These are phyloP conservation scores for Erodium maritimum DNA, from an alignment of 345 rosid species.

Conservation along the genomic window DNA sequence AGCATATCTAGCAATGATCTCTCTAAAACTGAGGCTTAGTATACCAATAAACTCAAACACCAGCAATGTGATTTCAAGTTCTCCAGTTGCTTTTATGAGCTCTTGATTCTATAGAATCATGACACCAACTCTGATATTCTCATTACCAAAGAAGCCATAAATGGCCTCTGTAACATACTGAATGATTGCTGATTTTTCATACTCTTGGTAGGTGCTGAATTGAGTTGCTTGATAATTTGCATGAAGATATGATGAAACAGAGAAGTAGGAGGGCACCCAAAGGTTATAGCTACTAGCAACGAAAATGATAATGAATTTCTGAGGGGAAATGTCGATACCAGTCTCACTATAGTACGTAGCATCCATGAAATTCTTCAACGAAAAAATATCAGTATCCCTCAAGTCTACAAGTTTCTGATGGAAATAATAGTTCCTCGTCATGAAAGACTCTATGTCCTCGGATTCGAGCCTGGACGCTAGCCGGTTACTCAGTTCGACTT, in stretches of 20 bases:
- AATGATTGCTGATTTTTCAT: conserved; percentile 51
- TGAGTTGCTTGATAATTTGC: conserved; percentile 22
- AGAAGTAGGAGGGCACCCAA: conserved; percentile 23
- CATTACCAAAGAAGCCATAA: conserved; percentile 58
- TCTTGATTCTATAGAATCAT: conserved; percentile 61
- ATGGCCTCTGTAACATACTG: conserved; percentile 72
- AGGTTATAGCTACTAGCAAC: conserved; percentile 31
- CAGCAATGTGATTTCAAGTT: conserved; percentile 65
- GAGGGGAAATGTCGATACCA: conserved; percentile 27
- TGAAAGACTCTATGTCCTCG: too few species aligned
- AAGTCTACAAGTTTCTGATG: conserved; percentile 9
- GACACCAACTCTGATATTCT: conserved; percentile 53
- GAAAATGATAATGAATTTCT: conserved; percentile 24
- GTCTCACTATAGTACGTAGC: conserved; percentile 22
- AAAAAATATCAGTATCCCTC: conserved; percentile 19
- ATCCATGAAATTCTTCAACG: conserved; percentile 21
- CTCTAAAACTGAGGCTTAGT: conserved; percentile 71
- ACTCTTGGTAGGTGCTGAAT: conserved; percentile 22
- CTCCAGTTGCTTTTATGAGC: conserved; percentile 74
- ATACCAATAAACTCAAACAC: conserved; percentile 75
- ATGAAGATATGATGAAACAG: conserved; percentile 24
- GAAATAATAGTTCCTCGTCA: conserved; percentile 8
- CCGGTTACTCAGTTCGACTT: too few species aligned
- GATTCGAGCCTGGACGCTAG: too few species aligned
- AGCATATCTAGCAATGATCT: conserved; percentile 62